Percentiles rank a stretch among this genome's conserved stretches.
phyloP scores from a whole-genome alignment of 139 green algal genomes.

The Chlamydomonas urium region DNA sequence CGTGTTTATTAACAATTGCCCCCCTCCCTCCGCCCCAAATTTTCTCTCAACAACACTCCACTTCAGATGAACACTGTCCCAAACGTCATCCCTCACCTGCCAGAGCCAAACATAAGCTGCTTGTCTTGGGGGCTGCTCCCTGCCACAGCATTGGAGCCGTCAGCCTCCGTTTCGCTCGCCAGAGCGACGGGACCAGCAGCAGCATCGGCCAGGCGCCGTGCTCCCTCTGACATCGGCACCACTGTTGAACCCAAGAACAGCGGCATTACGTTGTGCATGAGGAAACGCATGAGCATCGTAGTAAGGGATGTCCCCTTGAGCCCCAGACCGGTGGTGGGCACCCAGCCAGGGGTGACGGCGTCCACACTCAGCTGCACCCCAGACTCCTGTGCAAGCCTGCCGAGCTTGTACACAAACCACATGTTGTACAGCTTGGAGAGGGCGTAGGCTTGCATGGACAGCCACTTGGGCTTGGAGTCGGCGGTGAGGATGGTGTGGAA shows the following conservation, averaged over 20 bases:
- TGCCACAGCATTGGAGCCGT: neutral
- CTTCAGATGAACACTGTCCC: too few species aligned
- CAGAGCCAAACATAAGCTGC: too few species aligned
- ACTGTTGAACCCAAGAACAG: neutral
- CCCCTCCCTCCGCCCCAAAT: too few species aligned
- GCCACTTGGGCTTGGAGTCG: neutral
- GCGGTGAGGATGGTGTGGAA: constrained; percentile 8
- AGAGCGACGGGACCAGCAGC: neutral
- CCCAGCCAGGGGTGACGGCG: constrained; percentile 24
- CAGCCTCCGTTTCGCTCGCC: neutral
- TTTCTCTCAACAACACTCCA: too few species aligned
- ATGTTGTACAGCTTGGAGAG: constrained; percentile 30
- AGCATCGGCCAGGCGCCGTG: neutral
- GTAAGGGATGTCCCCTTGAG: too few species aligned
- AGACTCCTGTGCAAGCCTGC: constrained; percentile 1
- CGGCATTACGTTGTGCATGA: too few species aligned
- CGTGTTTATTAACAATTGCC: too few species aligned
- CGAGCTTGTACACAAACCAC: constrained; percentile 13
- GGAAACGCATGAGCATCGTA: too few species aligned
- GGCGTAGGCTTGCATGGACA: constrained; percentile 19
- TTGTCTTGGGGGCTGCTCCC: neutral
- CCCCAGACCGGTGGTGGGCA: constrained; percentile 17
- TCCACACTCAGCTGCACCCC: neutral
- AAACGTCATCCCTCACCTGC: too few species aligned
- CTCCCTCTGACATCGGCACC: neutral